Evolutionary conservation across 2,329 filamentous ascomycete species (phyloP), one percentile per base, ranked within the genome.

Genomic region (Neonectria magnoliae): DNA sequence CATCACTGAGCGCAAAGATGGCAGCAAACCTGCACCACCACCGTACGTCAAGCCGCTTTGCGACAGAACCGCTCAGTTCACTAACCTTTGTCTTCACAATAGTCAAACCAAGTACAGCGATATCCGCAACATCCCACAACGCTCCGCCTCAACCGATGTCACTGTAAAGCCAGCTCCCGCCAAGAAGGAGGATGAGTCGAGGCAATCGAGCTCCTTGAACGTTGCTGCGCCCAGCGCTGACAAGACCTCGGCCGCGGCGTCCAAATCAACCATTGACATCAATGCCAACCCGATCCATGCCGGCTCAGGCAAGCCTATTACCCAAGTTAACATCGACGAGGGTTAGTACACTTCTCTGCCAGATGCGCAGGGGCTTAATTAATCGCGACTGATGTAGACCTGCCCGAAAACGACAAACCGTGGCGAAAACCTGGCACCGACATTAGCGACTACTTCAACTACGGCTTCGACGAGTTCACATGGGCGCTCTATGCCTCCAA

Each of bases 401-500:
- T 94, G 20, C 86, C 89, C 41, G 90, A 93, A 8, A 93, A 94
- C 73, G 92, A 94, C 68, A 98, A 98, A 79, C 94, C 95, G 18
- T 99, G 96, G 96, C 90, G 96, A 48, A 91, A 94, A 69, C 96
- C 96, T 0, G 96, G 96, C 51, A 94, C 95, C 11, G 96, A 99
- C 75, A 89, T 97, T 59, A 96, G 92, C 64, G 96, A 99, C 78
- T 98, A 97, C 81, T 98, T 98, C 87, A 98, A 98, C 83, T 98
- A 98, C 80, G 95, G 95, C 63, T 98, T 98, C 76, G 95, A 98
- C 81, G 95, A 98, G 80, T 98, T 98, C 80, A 97, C 94, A 1
- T 99, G 96, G 96, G 92, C 94, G 6, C 88, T 94, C 58, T 99
- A 99, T 78, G 94, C 94, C 33, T 85, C 93, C 64, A 97, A 97